Conservation (phyloP, 1,284 basidiomycete genomes). For the Anthracocystis walkeri region DNA sequence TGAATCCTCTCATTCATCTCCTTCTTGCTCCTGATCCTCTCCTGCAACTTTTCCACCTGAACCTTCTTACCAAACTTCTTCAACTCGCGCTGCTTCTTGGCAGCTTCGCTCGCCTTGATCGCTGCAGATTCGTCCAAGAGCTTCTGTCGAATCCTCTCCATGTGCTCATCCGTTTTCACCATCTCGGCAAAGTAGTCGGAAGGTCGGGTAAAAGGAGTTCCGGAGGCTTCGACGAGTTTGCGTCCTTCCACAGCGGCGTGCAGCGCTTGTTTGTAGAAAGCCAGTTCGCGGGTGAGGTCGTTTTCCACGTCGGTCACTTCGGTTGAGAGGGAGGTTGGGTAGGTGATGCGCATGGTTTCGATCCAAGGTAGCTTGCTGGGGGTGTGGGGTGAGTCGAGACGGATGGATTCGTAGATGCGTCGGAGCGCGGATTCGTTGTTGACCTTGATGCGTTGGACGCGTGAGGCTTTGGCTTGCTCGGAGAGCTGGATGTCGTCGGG, state of each 20-base stretch:
- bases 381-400: constrained; percentile 50
- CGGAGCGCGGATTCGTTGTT: constrained; percentile 62
- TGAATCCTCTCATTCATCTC: constrained; percentile 75
- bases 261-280: constrained; percentile 97
- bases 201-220: constrained; percentile 89
- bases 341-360: constrained; percentile 63
- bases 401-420: constrained; percentile 60
- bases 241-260: constrained; percentile 82
- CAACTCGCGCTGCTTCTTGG: constrained; percentile 89
- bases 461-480: constrained; percentile 53
- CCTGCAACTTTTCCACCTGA: constrained; percentile 84
- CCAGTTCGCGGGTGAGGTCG: constrained; percentile 91
- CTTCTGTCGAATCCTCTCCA: constrained; percentile 93
- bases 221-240: constrained; percentile 79
- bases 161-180: constrained; percentile 97
- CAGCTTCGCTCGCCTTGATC: constrained; percentile 92
- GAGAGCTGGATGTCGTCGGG: constrained; percentile 58
- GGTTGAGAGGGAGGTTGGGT: constrained; percentile 48
- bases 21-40: constrained; percentile 82
- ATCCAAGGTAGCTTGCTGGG: constrained; percentile 64
- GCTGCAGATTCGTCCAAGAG: constrained; percentile 87
- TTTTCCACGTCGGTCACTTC: constrained; percentile 79
- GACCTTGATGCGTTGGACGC: constrained; percentile 62
- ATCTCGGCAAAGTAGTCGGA: constrained; percentile 98
- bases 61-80: constrained; percentile 99